Conservation (phyloP, 495 filamentous ascomycete species). For the Penicillium canescens region DNA sequence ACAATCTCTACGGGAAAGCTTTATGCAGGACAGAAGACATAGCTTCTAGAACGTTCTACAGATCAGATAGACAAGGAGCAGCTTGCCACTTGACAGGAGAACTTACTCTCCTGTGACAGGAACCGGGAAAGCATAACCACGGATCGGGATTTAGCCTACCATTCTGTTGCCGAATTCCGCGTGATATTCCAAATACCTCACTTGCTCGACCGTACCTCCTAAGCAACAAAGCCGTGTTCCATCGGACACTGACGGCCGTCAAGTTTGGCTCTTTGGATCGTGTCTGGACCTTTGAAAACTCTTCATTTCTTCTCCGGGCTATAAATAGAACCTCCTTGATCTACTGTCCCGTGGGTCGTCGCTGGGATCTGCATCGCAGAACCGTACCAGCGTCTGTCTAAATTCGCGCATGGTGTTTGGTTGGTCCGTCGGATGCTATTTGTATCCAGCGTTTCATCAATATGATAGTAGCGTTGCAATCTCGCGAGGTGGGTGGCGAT, state of each 20-base stretch:
- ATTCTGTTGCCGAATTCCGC: no score
- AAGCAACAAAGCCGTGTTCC: neutral
- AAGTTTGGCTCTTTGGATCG: neutral
- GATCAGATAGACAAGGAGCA: neutral
- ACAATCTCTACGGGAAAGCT: neutral
- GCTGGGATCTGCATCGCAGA: neutral
- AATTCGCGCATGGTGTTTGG: neutral
- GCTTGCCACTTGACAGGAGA: neutral
- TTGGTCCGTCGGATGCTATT: neutral
- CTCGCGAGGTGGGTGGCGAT: neutral
- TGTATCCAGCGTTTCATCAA: neutral
- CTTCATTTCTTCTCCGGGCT: neutral
- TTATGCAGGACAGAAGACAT: neutral
- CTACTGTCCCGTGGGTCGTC: conserved; percentile 1
- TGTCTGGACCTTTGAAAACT: neutral
- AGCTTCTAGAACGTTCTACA: conserved; percentile 1
- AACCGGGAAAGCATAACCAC: neutral
- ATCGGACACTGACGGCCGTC: neutral
- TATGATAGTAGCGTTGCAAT: no score
- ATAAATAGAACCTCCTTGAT: conserved; percentile 1
- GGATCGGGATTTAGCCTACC: no score
- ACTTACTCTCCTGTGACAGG: neutral
- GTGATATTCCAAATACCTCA: no score
- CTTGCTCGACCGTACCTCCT: neutral
- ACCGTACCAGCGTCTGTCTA: neutral